A percentile compares a stretch with the other conserved stretches of the same genome.
Conservation (phyloP, 2,329 filamentous ascomycete species). For the Magnaporthiopsis incrustans region DNA sequence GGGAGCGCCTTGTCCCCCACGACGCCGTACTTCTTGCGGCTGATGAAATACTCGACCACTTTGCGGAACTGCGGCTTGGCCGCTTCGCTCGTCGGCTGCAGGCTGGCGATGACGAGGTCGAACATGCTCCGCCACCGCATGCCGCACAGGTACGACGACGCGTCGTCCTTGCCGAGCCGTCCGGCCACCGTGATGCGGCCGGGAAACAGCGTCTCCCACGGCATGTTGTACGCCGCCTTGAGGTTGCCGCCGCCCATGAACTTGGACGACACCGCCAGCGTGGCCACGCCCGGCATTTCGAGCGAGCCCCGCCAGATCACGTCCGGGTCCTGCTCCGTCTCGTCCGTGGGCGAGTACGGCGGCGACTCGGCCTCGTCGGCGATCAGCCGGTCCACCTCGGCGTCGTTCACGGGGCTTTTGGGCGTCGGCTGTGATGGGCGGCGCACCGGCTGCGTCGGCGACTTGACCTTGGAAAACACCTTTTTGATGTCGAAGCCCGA, state of each 20-base stretch:
- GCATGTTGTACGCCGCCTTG: constrained; percentile 39
- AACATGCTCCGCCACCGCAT: constrained; percentile 74
- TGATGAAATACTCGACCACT: constrained; percentile 81
- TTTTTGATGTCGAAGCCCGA: constrained; percentile 73
- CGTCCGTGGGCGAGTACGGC: constrained; percentile 75
- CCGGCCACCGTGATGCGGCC: constrained; percentile 63
- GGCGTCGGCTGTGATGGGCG: constrained; percentile 38
- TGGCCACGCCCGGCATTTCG: constrained; percentile 68
- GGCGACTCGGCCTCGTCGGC: constrained; percentile 73
- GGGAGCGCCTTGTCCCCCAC: constrained; percentile 66
- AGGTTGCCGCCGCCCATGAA: constrained; percentile 81
- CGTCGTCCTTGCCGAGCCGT: constrained; percentile 72
- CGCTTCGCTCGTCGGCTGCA: constrained; percentile 56
- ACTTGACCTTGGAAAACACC: constrained; percentile 76
- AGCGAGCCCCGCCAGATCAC: constrained; percentile 72
- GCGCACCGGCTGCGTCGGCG: constrained; percentile 46
- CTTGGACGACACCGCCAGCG: constrained; percentile 69
- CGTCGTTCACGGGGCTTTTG: constrained; percentile 62
- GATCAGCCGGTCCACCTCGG: constrained; percentile 78
- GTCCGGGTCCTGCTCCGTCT: constrained; percentile 50
- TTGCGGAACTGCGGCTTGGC: constrained; percentile 59
- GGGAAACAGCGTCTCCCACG: constrained; percentile 71
- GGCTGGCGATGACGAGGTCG: constrained; percentile 73
- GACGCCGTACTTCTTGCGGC: constrained; percentile 79
- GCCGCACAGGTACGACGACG: constrained; percentile 84